Base-by-base conservation (phyloP, 805 yeast genomes). In the Grigorovia yakushimaensis region DNA sequence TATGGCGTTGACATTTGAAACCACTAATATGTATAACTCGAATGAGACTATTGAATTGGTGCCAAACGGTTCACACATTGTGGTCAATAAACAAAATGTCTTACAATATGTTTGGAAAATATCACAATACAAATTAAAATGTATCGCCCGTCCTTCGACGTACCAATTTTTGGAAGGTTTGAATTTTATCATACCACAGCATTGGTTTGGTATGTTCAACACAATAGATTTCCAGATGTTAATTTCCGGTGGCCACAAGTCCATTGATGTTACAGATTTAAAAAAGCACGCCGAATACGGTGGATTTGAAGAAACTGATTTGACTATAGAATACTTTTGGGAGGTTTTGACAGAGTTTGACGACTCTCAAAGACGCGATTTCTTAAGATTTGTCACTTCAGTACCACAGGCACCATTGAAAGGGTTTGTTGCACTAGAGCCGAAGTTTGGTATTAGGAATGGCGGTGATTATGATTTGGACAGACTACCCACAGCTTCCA, bases 391-490 rank as follows among this genome's bases (percentile, higher is more conserved):
- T 68, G 96, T 87, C 23, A 93, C 98, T 0, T 84, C 96, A 0
- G 95, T 88, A 1, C 82, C 96, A 1, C 75, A 89, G 50, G 96
- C 95, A 0, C 98, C 98, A 1, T 69, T 93, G 39, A 72, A 87
- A 22, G 98, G 98, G 0, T 91, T 93, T 60, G 72, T 75, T 13
- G 78, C 81, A 3, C 70, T 88, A 42, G 69, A 67, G 27, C 98
- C 98, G 0, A 72, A 70, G 47, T 88, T 93, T 64, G 95, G 95
- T 1, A 82, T 93, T 42, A 64, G 86, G 37, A 80, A 80, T 53
- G 73, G 82, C 0, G 93, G 91, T 0, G 47, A 60, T 9, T 22
- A 39, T 13, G 77, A 76, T 23, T 53, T 58, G 2, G 71, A 70
- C 1, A 68, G 94, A 27, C 68, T 93, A 38, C 98, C 98, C 0